Evolutionary conservation across 768 basidiomycete genomes (phyloP), one percentile per base, ranked within the genome.

Genomic region (Agrocybe praecox): DNA sequence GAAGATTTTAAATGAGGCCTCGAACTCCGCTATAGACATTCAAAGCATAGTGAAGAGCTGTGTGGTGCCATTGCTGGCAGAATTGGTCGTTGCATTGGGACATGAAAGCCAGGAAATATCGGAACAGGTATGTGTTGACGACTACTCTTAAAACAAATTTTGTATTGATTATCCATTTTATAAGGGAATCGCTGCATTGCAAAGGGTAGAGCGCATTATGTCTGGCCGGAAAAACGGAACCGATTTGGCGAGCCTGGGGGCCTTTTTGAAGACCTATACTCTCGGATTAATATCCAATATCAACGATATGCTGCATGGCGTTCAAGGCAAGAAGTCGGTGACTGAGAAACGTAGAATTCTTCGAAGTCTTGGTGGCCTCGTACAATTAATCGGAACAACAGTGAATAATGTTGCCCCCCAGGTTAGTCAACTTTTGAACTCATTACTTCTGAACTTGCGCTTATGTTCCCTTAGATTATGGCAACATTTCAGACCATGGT

Each of bases 401-500:
- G 88, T 96, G 62, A 82, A 79, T 44, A 84, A 83, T 46, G 88
- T 94, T 52, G 87, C 93, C 4, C 93, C 94, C 18, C 96, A 98
- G 85, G 96, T 94, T 63, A 53, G 76, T 69, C 21, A 34, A 14
- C 0, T 10, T 6, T 24, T 45, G 6, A 14, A 9, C 48, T 49
- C 14, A 21, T 14, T 21, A 33, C 21, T 44, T 12, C 32, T 23
- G 15, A 18, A 22, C 7, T 15, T 43, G 36, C 1, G 10, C 29
- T 33, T n/a, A 14, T 19, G 32, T 24, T 2, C 17, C 4, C 36
- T 33, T 59, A 99, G 96, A 88, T 98, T 62, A 94, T 98, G 91
- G 94, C 96, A 0, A 94, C 90, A 17, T 82, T 99, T 36, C 96
- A 98, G 73, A 94, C 91, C 6, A 91, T 89, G 74, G 80, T 97